Conservation (phyloP, 495 filamentous ascomycete genomes). For the Talaromyces liani region DNA sequence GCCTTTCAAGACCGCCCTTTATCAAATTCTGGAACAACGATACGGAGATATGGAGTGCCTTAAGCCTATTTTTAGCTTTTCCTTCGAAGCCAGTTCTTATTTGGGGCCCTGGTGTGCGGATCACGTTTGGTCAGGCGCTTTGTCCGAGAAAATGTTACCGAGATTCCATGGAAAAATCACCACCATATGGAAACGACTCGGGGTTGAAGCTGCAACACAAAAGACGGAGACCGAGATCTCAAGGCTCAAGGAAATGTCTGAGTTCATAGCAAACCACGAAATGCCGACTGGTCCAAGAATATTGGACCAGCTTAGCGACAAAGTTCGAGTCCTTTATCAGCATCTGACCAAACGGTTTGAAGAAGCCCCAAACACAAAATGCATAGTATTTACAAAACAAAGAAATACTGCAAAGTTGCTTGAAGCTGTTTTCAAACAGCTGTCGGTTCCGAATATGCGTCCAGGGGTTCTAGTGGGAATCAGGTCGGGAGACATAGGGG, state of each 20-base stretch:
- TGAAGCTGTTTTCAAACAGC: conserved; percentile 50
- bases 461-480: conserved; percentile 63
- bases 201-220: conserved; percentile 9
- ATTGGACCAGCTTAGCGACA: conserved; percentile 51
- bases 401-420: conserved; percentile 73
- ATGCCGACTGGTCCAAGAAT: conserved; percentile 29
- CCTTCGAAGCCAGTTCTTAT: conserved; percentile 53
- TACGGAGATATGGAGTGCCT: conserved; percentile 55
- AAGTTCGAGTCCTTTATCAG: conserved; percentile 56
- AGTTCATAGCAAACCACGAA: conserved; percentile 45
- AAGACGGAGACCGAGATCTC: conserved; percentile 30
- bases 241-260: conserved; percentile 52
- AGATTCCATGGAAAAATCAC: conserved; percentile 55
- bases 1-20: conserved; percentile 58
- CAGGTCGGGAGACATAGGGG: conserved; percentile 35
- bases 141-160: conserved; percentile 55
- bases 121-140: conserved; percentile 63
- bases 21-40: conserved; percentile 42
- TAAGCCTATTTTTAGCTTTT: conserved; percentile 48
- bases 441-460: conserved; percentile 52
- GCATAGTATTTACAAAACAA: conserved; percentile 81
- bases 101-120: conserved; percentile 88
- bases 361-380: conserved; percentile 51
- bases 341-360: conserved; percentile 54
- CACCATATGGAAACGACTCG: conserved; percentile 20